Evolutionary conservation across 495 filamentous ascomycete genomes (phyloP).

Genomic region (Diplogelasinospora grovesii): DNA sequence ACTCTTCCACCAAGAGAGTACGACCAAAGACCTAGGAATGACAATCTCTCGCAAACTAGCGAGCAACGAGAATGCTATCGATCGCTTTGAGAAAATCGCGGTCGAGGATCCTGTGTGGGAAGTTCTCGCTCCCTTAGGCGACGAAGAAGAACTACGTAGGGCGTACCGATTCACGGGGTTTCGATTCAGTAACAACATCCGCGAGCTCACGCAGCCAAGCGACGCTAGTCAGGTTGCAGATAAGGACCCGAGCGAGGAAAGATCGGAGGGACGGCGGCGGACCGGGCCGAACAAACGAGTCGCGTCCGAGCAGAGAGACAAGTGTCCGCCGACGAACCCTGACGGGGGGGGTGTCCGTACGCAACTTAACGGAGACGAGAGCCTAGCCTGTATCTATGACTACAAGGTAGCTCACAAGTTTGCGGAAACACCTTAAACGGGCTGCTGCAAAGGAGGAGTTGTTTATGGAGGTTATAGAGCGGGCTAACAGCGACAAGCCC

Average conservation of each 20-base stretch:
- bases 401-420: neutral
- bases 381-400: neutral
- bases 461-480: neutral
- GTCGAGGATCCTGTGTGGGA: neutral
- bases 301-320: neutral
- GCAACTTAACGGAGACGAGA: neutral
- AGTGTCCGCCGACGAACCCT: neutral
- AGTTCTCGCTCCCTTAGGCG: neutral
- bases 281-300: neutral
- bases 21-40: neutral
- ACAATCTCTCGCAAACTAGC: neutral
- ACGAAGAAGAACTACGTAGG: neutral
- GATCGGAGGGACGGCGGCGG: neutral
- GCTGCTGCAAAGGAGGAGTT: neutral
- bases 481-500: neutral
- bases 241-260: neutral
- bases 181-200: neutral
- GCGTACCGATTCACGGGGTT: neutral
- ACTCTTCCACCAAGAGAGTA: constrained; percentile 1
- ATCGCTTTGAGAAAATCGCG: neutral
- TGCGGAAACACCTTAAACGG: neutral
- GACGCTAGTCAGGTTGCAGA: neutral
- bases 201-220: neutral
- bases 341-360: neutral
- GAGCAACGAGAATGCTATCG: neutral